Conservation (phyloP, 352 stramenopile species). For the Globisporangium ultimum region DNA sequence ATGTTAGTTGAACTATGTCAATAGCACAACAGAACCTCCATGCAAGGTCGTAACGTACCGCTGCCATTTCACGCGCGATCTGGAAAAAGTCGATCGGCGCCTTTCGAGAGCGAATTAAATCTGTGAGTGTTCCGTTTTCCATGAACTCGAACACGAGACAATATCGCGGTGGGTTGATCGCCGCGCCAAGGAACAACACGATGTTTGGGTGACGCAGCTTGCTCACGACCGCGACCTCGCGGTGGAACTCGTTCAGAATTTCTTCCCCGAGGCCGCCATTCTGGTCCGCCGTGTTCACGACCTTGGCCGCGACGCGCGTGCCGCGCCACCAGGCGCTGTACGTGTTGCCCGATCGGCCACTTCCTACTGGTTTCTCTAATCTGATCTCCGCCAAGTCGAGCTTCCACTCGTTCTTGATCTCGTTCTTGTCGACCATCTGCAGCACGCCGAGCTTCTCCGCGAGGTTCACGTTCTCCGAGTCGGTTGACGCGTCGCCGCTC, state of each 20-base stretch:
- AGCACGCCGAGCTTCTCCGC: constrained; percentile 71
- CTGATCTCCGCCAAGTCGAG: constrained; percentile 71
- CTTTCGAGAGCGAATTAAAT: constrained; percentile 71
- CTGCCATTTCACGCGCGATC: constrained; percentile 70
- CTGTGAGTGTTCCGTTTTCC: constrained; percentile 81
- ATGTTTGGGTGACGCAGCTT: constrained; percentile 86
- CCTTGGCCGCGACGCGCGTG: constrained; percentile 74
- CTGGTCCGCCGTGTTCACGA: constrained; percentile 74
- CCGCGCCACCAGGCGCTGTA: constrained; percentile 81
- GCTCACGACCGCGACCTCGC: constrained; percentile 81
- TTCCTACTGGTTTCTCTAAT: constrained; percentile 64
- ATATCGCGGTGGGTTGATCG: constrained; percentile 74
- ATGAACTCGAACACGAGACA: constrained; percentile 89
- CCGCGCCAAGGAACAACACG: constrained; percentile 79
- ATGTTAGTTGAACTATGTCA: too few relatives aligned
- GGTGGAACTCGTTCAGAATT: constrained; percentile 83
- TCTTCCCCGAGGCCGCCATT: constrained; percentile 65
- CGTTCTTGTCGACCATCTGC: constrained; percentile 83
- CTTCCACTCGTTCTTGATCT: constrained; percentile 83
- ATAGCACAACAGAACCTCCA: background rate
- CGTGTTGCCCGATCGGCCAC: constrained; percentile 70
- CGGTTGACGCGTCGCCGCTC: constrained; percentile 8
- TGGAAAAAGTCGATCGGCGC: constrained; percentile 80
- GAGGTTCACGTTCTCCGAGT: constrained; percentile 35
- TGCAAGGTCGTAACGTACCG: constrained; percentile 30